A percentile compares a stretch with the other conserved stretches of the same genome.
Evolutionary conservation across 495 filamentous ascomycete species (phyloP).

Genomic region (Podospora anserina): DNA sequence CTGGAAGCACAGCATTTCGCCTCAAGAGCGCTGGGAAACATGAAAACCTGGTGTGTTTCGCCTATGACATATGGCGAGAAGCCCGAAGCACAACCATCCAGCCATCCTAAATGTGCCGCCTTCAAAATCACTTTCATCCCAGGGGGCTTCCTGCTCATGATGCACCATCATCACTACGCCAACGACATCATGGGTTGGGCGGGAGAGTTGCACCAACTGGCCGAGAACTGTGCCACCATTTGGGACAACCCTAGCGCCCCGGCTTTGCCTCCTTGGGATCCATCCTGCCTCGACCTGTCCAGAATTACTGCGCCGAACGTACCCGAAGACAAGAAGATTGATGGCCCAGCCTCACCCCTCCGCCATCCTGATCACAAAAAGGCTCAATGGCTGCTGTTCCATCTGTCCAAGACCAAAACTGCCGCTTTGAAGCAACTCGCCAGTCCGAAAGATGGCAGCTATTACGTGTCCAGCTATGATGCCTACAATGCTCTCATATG

Average conservation of each 20-base stretch:
- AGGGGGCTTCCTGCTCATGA: conserved; percentile 43
- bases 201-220: conserved; percentile 38
- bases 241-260: conserved; percentile 24
- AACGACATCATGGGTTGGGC: conserved; percentile 47
- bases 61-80: conserved; percentile 44
- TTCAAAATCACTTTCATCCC: conserved; percentile 45
- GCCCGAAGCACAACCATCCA: conserved; percentile 36
- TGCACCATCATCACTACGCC: conserved; percentile 45
- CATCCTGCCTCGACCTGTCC: conserved; percentile 33
- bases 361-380: conserved; percentile 33
- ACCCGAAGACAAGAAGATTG: conserved; percentile 26
- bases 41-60: conserved; percentile 27
- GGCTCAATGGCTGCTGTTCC: conserved; percentile 36
- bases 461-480: conserved; percentile 45
- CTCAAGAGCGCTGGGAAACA: conserved; percentile 31
- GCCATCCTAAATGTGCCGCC: conserved; percentile 34
- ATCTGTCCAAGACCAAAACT: conserved; percentile 44
- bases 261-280: conserved; percentile 36
- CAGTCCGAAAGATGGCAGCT: conserved; percentile 16
- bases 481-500: conserved; percentile 42
- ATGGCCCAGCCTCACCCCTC: conserved; percentile 30
- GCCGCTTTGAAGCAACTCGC: conserved; percentile 40
- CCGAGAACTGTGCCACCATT: conserved; percentile 43
- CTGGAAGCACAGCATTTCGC: conserved; percentile 34
- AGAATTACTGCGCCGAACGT: conserved; percentile 30